Base-by-base conservation (phyloP, 129 eudicot species). In the Flaveria sonorensis region DNA sequence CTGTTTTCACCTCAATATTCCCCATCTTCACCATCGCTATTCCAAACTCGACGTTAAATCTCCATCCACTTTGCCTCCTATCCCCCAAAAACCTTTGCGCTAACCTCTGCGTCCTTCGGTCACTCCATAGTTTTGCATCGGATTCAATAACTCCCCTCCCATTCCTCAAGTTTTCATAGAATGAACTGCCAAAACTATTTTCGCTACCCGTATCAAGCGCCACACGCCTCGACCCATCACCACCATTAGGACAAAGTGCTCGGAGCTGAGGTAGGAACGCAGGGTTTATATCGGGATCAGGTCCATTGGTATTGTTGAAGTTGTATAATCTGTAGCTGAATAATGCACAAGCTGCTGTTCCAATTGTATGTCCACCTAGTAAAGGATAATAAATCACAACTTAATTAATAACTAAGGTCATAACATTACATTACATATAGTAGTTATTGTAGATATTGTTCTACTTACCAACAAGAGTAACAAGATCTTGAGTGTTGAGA, bases 11-110 rank as follows among this genome's bases (percentile, higher is more conserved):
- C 43, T 72, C 88, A 68, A 81, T 50, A 32, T 84, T 83, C 42
- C 96, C 89, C 93, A 93, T 80, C 83, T 89, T 93, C 48, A 91
- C 88, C 97, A 93, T 87, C 18, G 97, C 84, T 57, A 77, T 83
- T 36, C 91, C 92, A 68, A 93, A 93, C 72, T 90, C 89, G 0
- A 39, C 73, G 11, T 81, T 78, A 47, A 93, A 89, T 51, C 80
- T 82, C 43, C 78, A 63, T 47, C 87, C 86, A 63, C 62, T 45
- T 80, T 78, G 63, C 2, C 40, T 4, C 40, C 6, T 36, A 36
- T 4, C 40, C 40, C 90, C 97, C 67, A 85, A 48, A 21, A 73
- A 87, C 55, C 90, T 50, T 75, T 67, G 87, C 50, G 90, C 98
- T 1, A 83, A 18, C 10, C 60, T 68, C 18, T 50, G 84, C 0